phyloP scores from a whole-genome alignment of 805 yeast species.

The Wickerhamomyces hampshirensis region DNA sequence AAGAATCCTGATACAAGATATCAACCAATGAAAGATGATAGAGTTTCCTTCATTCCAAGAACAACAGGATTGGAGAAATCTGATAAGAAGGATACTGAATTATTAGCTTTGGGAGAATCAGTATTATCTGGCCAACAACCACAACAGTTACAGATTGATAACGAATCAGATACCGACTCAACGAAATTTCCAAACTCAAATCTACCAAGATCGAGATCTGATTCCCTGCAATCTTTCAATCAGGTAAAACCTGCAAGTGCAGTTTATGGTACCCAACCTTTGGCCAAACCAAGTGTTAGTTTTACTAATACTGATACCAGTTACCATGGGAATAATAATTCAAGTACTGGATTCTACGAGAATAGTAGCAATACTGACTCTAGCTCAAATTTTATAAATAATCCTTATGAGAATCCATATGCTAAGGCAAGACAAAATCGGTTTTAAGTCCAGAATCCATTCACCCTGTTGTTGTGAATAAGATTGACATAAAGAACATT shows the following conservation, averaged over 20 bases:
- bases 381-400: slow-evolving; percentile 6
- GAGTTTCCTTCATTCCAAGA: slow-evolving; percentile 89
- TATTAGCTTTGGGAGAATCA: slow-evolving; percentile 25
- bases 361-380: slow-evolving; percentile 3
- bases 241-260: slow-evolving; percentile 24
- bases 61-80: slow-evolving; percentile 24
- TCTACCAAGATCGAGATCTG: slow-evolving; percentile 18
- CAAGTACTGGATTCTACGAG: slow-evolving; percentile 6
- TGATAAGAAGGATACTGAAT: slow-evolving; percentile 25
- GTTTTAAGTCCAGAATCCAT: slow-evolving; percentile 3
- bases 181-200: slow-evolving; percentile 13
- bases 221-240: slow-evolving; percentile 14
- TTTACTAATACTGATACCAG: slow-evolving; percentile 15
- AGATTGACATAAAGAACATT: too few relatives aligned
- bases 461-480: too few relatives aligned
- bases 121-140: slow-evolving; percentile 26
- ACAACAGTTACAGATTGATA: slow-evolving; percentile 15
- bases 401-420: slow-evolving; percentile 22
- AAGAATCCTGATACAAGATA: slow-evolving; percentile 94
- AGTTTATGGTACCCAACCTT: slow-evolving; percentile 19
- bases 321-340: slow-evolving; percentile 13
- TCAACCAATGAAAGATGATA: slow-evolving; percentile 94
- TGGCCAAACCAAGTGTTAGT: slow-evolving; percentile 18
- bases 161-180: slow-evolving; percentile 9
- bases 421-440: slow-evolving; percentile 20